Evolutionary conservation across 495 filamentous ascomycete species (phyloP).

Genomic region (Penicillium coprophilum): DNA sequence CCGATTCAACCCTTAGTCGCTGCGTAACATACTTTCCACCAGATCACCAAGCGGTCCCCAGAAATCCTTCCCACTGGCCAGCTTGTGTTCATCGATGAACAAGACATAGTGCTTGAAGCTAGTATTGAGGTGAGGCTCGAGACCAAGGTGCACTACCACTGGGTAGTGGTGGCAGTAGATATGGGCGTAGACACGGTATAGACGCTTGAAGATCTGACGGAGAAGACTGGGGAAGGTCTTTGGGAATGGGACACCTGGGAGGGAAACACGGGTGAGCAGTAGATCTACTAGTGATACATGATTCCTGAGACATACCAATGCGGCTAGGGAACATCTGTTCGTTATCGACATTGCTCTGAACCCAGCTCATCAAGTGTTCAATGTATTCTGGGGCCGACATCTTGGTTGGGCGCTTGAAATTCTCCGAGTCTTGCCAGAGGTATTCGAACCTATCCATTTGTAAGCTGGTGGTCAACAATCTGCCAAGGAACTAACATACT

Average conservation of each 20-base stretch:
- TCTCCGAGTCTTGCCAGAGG: constrained; percentile 93
- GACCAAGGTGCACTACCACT: constrained; percentile 88
- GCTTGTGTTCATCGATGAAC: constrained; percentile 88
- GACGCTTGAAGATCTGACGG: constrained; percentile 94
- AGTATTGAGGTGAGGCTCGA: constrained; percentile 97
- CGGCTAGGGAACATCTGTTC: constrained; percentile 90
- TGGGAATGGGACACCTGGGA: constrained; percentile 85
- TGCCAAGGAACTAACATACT: constrained; percentile 53
- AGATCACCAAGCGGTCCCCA: constrained; percentile 96
- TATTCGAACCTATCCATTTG: constrained; percentile 80
- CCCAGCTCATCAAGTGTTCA: constrained; percentile 96
- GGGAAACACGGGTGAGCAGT: constrained; percentile 9
- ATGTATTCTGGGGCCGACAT: constrained; percentile 97
- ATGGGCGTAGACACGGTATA: constrained; percentile 98
- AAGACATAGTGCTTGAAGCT: constrained; percentile 99
- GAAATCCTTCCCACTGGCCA: constrained; percentile 92
- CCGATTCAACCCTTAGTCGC: constrained; percentile 59
- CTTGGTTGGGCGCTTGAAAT: constrained; percentile 93
- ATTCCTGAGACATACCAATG: constrained; percentile 60
- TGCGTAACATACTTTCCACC: constrained; percentile 94
- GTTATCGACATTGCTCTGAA: constrained; percentile 92
- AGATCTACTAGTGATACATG: not conserved
- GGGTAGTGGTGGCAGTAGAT: constrained; percentile 99
- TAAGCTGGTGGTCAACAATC: not conserved
- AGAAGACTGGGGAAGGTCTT: constrained; percentile 85